These are phyloP conservation scores for Phytopythium vexans DNA, from an alignment of 352 stramenopile species.

Conservation along the genomic window DNA sequence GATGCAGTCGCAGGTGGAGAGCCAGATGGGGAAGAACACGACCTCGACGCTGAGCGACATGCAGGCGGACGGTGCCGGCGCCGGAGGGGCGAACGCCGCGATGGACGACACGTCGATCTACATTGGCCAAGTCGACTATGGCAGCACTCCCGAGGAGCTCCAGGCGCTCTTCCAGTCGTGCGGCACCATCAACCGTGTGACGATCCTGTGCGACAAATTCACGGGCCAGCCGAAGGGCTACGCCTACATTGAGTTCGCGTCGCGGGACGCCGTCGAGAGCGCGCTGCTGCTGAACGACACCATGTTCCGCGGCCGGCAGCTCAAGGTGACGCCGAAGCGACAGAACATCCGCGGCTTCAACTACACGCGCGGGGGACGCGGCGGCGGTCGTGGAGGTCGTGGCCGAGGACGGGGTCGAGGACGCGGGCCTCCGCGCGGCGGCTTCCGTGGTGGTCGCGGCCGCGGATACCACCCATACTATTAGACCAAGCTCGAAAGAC, in stretches of 20 bases:
- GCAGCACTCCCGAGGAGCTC: conserved; percentile 94
- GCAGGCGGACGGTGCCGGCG: conserved; percentile 15
- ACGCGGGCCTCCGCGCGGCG: conserved; percentile 47
- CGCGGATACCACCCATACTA: conserved; percentile 77
- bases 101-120: conserved; percentile 90
- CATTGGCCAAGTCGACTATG: conserved; percentile 97
- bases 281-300: conserved; percentile 91
- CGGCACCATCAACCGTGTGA: conserved; percentile 96
- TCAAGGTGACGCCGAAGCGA: conserved; percentile 89
- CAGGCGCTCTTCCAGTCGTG: conserved; percentile 96
- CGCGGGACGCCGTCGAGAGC: conserved; percentile 84
- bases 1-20: conserved; percentile 83
- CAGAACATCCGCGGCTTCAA: conserved; percentile 84
- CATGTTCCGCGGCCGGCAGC: conserved; percentile 87
- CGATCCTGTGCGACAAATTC: conserved; percentile 98
- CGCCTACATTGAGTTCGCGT: conserved; percentile 93
- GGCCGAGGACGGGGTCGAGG: conserved; percentile 49
- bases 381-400: conserved; percentile 42
- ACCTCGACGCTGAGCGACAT: conserved; percentile 39
- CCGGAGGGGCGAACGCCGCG: conserved; percentile 19
- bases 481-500: conserved; percentile 7
- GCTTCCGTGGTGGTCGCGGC: conserved; percentile 66
- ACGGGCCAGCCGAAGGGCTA: conserved; percentile 94
- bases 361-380: conserved; percentile 49
- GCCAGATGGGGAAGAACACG: conserved; percentile 72